Percentiles rank a stretch among this genome's conserved stretches.
Conservation (phyloP, 1,284 basidiomycete genomes). For the Naganishia cerealis region DNA sequence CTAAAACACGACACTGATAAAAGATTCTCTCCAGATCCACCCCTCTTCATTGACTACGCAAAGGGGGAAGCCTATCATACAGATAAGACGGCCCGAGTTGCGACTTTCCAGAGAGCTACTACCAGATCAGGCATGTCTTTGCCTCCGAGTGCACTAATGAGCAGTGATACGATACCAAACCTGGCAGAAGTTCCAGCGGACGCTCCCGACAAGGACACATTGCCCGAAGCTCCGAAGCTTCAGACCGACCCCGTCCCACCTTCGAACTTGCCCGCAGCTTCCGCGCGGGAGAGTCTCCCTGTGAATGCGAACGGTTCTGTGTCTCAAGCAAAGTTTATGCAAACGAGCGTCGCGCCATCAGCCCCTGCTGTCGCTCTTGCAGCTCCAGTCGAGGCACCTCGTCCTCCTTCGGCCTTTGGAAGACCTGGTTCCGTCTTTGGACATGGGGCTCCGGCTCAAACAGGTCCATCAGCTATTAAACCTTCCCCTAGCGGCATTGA, state of each 20-base stretch:
- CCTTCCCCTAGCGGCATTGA: slow-evolving; percentile 52
- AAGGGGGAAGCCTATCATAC: slow-evolving; percentile 50
- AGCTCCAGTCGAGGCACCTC: neutral
- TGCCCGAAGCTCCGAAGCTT: neutral
- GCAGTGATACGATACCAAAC: slow-evolving; percentile 27
- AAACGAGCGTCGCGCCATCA: slow-evolving; percentile 1
- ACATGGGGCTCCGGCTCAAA: slow-evolving; percentile 26
- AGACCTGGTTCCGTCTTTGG: slow-evolving; percentile 30
- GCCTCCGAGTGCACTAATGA: slow-evolving; percentile 28
- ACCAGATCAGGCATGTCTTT: slow-evolving; percentile 35
- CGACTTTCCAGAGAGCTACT: slow-evolving; percentile 49
- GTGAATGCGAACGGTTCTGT: neutral
- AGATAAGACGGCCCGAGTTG: slow-evolving; percentile 48
- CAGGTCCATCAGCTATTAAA: slow-evolving; percentile 29
- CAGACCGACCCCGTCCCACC: neutral
- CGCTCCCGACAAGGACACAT: neutral
- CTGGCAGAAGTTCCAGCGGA: neutral
- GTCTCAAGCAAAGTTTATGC: neutral
- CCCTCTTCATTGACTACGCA: slow-evolving; percentile 69
- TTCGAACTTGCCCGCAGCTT: neutral
- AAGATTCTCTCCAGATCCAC: slow-evolving; percentile 61
- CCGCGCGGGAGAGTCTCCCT: neutral
- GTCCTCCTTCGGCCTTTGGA: slow-evolving; percentile 33
- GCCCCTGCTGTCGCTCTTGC: neutral
- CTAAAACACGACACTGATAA: neutral